Percentiles rank a stretch among this genome's conserved stretches.
Evolutionary conservation across 306 rosid genomes (phyloP).

Genomic region (Prunus salicina): DNA sequence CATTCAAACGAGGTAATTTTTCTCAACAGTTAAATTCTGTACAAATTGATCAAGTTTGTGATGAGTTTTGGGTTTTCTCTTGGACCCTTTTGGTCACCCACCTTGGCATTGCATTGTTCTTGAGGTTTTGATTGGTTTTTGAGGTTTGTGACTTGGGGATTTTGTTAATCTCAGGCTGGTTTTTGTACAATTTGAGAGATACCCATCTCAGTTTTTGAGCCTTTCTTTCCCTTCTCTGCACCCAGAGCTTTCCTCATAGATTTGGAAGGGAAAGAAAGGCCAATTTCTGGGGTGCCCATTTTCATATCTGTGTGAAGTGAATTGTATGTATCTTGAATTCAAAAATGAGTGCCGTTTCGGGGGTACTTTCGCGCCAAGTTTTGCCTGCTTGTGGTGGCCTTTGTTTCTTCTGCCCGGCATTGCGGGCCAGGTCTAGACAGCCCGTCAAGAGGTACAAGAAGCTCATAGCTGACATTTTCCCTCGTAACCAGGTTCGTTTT

Average conservation of each 20-base stretch:
- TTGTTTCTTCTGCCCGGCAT: conserved; percentile 85
- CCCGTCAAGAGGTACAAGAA: conserved; percentile 99
- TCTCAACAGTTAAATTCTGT: background rate
- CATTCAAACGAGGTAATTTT: conserved; percentile 35
- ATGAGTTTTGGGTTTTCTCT: conserved; percentile 6
- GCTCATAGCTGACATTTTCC: conserved; percentile 89
- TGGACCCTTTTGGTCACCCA: conserved; percentile 4
- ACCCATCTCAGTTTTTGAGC: conserved; percentile 29
- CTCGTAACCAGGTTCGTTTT: conserved; percentile 69
- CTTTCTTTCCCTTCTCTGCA: conserved; percentile 67
- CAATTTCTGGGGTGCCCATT: conserved; percentile 14
- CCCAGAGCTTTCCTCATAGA: conserved; percentile 19
- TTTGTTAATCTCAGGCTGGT: conserved; percentile 42
- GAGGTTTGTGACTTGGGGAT: conserved; percentile 17
- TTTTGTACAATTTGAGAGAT: conserved; percentile 28
- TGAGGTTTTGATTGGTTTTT: background rate
- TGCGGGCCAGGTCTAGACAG: conserved; percentile 93
- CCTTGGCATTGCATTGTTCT: background rate
- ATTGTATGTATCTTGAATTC: conserved; percentile 7
- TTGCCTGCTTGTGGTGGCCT: conserved; percentile 87
- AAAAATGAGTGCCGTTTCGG: conserved; percentile 64
- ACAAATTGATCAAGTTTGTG: conserved; percentile 11
- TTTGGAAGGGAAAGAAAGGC: conserved; percentile 66
- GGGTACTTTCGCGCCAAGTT: conserved; percentile 85
- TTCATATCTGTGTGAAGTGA: background rate